Percentiles rank a stretch among this genome's conserved stretches.
These are phyloP conservation scores for Leptographium wingfieldii DNA, from an alignment of 2,329 filamentous ascomycete species.

Conservation along the genomic window DNA sequence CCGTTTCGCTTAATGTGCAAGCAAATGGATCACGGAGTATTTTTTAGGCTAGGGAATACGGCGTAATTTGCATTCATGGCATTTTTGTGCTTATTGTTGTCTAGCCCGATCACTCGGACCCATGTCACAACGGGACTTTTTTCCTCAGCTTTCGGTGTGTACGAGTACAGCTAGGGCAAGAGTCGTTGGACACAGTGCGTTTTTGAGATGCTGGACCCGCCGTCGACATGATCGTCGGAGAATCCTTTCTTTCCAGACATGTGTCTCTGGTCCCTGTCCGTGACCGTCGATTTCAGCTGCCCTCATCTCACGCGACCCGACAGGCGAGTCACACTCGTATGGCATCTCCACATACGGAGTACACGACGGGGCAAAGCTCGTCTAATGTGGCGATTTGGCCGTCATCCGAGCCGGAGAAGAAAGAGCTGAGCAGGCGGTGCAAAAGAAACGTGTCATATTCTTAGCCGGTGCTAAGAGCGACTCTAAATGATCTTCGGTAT, in stretches of 20 bases:
- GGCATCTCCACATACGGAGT: not conserved
- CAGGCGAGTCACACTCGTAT: not conserved
- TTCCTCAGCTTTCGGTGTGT: not conserved
- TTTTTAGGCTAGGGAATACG: not conserved
- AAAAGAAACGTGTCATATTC: not conserved
- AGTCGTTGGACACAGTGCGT: not conserved
- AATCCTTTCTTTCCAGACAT: not conserved
- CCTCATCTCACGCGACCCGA: not conserved
- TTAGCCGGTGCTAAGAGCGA: not conserved
- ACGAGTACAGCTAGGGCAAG: not conserved
- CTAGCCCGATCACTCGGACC: no score
- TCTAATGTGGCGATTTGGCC: not conserved
- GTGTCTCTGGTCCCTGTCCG: not conserved
- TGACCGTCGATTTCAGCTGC: not conserved
- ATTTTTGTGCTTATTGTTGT: no score
- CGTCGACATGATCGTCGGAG: no score
- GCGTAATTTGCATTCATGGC: no score
- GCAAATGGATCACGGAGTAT: not conserved
- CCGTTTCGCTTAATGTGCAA: not conserved
- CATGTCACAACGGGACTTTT: not conserved
- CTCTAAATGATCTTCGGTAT: not conserved
- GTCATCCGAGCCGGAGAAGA: not conserved
- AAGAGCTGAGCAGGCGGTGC: not conserved
- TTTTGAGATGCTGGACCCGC: not conserved
- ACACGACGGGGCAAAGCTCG: no score